phyloP scores from a whole-genome alignment of 768 basidiomycete genomes.

The Serendipita indica region DNA sequence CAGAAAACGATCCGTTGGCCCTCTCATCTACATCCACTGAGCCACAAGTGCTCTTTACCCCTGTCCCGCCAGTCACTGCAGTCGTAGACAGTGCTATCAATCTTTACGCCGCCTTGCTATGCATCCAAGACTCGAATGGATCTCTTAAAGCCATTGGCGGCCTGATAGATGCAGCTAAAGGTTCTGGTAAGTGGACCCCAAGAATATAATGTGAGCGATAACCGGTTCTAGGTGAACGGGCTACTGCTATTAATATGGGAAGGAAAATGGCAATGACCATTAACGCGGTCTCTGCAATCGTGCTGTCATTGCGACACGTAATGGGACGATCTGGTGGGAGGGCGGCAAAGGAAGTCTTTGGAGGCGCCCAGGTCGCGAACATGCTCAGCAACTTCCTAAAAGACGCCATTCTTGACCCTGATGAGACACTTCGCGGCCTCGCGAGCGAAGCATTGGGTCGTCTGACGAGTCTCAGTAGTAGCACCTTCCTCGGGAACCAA shows the following conservation, averaged over 20 bases:
- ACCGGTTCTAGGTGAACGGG: neutral
- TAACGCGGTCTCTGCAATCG: constrained; percentile 63
- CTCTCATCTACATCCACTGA: constrained; percentile 28
- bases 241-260: constrained; percentile 47
- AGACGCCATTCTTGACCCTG: constrained; percentile 72
- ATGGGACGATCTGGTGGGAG: constrained; percentile 18
- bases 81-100: constrained; percentile 84
- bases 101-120: constrained; percentile 65
- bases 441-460: constrained; percentile 84
- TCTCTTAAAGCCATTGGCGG: neutral
- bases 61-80: constrained; percentile 62
- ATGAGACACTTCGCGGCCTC: constrained; percentile 55
- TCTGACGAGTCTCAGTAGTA: constrained; percentile 68
- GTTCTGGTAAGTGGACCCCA: neutral
- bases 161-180: constrained; percentile 1
- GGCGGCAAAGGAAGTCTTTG: constrained; percentile 51
- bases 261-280: constrained; percentile 70
- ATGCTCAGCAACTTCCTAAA: constrained; percentile 60
- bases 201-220: neutral
- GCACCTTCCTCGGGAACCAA: constrained; percentile 68
- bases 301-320: constrained; percentile 42
- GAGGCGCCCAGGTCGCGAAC: constrained; percentile 44
- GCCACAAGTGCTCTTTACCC: constrained; percentile 32
- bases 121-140: constrained; percentile 47
- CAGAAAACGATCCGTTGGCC: constrained; percentile 72